These are phyloP conservation scores for Stramenopiles sp. DNA, from an alignment of 352 stramenopile species.

Conservation along the genomic window DNA sequence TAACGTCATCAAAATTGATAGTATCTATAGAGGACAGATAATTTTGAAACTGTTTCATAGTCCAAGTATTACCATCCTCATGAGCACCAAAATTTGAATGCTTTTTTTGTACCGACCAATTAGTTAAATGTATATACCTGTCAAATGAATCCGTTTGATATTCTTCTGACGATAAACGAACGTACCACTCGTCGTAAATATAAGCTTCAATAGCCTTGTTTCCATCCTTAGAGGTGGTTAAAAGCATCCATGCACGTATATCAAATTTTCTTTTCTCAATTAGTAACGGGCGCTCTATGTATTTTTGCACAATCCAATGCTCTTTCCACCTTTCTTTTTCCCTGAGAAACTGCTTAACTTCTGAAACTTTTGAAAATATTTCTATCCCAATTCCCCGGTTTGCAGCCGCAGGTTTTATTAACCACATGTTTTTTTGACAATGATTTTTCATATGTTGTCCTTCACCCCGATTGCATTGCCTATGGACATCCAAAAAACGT, in stretches of 20 bases:
- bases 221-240: constrained; percentile 4
- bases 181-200: constrained; percentile 3
- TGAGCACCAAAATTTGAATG: constrained; percentile 13
- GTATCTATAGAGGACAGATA: constrained; percentile 6
- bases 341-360: constrained; percentile 12
- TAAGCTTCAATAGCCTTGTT: constrained; percentile 16
- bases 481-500: not conserved
- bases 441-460: not conserved
- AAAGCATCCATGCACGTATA: constrained; percentile 24
- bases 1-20: not conserved
- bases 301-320: constrained; percentile 25
- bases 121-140: constrained; percentile 29
- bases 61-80: constrained; percentile 23
- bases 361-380: constrained; percentile 12
- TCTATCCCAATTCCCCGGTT: constrained; percentile 24
- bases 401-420: constrained; percentile 21
- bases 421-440: constrained; percentile 18
- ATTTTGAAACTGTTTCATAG: constrained; percentile 5
- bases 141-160: constrained; percentile 12
- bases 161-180: constrained; percentile 3
- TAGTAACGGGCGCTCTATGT: constrained; percentile 26
- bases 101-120: constrained; percentile 30
- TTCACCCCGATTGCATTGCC: not conserved
- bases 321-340: constrained; percentile 17
- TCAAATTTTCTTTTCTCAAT: constrained; percentile 32